A percentile compares a stretch with the other conserved stretches of the same genome.
These are phyloP conservation scores for Pilobolus umbonatus DNA, from an alignment of 192 early-diverging fungal species.

Conservation along the genomic window DNA sequence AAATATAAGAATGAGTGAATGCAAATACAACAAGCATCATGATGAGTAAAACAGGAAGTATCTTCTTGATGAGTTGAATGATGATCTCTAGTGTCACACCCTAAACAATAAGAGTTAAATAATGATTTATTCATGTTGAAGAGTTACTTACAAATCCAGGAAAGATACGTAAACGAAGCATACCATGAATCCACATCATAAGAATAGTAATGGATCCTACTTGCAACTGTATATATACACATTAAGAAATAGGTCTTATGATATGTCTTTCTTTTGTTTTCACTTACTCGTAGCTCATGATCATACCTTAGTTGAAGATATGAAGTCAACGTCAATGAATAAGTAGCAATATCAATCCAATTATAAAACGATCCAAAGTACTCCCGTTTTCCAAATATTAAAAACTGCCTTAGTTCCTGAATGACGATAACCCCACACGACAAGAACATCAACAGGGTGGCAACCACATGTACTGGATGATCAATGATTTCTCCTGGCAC, in stretches of 20 bases:
- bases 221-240: constrained; percentile 8
- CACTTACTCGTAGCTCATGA: background rate
- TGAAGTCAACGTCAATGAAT: background rate
- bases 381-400: background rate
- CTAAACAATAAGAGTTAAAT: background rate
- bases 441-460: constrained; percentile 1
- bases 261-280: background rate
- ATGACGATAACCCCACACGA: background rate
- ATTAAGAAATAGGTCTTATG: background rate
- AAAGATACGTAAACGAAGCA: constrained; percentile 6
- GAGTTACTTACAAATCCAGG: constrained; percentile 11
- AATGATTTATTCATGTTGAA: background rate
- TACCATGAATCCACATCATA: constrained; percentile 14
- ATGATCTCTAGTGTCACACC: constrained; percentile 13
- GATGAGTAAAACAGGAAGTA: constrained; percentile 1
- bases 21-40: constrained; percentile 13
- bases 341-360: constrained; percentile 5
- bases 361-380: constrained; percentile 11
- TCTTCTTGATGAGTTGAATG: constrained; percentile 4
- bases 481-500: background rate
- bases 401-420: constrained; percentile 5
- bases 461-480: background rate
- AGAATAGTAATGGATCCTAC: background rate
- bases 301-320: background rate
- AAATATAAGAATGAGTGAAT: constrained; percentile 10